Evolutionary conservation across 345 rosid genomes (phyloP).

Genomic region (Lumnitzera littorea): DNA sequence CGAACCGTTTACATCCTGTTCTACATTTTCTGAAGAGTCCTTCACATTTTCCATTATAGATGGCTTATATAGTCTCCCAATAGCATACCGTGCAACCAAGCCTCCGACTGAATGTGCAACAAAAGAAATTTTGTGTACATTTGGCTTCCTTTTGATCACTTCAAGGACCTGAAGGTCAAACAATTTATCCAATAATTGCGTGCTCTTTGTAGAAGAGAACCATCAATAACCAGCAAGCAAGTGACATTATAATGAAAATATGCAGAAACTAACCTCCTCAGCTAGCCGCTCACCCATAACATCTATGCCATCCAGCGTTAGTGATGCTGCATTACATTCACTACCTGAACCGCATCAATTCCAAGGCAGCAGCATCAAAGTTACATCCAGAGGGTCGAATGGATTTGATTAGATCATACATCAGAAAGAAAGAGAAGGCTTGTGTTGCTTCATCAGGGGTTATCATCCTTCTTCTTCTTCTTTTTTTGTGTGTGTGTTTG

Average conservation of each 20-base stretch:
- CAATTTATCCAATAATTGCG: neutral
- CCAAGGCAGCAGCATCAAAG: neutral
- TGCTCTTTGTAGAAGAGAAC: neutral
- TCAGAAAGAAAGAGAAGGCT: no score
- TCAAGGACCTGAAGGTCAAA: constrained; percentile 61
- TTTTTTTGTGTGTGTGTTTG: no score
- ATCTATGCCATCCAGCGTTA: constrained; percentile 88
- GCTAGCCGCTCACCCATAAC: constrained; percentile 96
- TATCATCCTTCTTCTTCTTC: no score
- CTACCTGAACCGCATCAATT: constrained; percentile 48
- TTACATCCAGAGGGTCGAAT: no score
- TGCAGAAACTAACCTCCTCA: constrained; percentile 45
- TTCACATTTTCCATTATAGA: constrained; percentile 27
- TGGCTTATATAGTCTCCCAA: constrained; percentile 79
- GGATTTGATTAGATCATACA: no score
- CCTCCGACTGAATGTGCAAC: constrained; percentile 90
- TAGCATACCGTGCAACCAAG: constrained; percentile 85
- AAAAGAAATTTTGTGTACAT: constrained; percentile 74
- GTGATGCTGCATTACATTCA: constrained; percentile 49
- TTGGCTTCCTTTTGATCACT: constrained; percentile 53
- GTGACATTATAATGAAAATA: neutral
- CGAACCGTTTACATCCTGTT: constrained; percentile 34
- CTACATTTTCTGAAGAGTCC: constrained; percentile 9
- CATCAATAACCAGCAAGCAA: neutral
- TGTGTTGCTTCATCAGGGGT: no score